Evolutionary conservation across 768 basidiomycete species (phyloP).

Genomic region (Candolleomyces eurysporus): DNA sequence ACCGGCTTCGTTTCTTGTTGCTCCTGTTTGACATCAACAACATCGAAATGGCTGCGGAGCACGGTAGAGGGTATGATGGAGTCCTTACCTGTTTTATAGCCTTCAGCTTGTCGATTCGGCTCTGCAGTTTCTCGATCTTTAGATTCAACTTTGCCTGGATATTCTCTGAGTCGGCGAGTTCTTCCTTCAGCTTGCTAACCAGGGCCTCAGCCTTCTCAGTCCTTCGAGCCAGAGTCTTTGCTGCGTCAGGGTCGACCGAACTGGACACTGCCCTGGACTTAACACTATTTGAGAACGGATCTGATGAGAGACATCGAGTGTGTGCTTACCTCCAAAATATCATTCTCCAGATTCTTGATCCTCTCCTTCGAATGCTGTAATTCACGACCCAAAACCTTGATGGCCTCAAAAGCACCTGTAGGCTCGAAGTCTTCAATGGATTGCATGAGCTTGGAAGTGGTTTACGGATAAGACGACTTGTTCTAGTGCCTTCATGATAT

Average conservation of each 20-base stretch:
- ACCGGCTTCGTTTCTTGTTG: background rate
- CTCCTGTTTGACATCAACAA: background rate
- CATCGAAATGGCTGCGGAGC: background rate
- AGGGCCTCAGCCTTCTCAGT: background rate
- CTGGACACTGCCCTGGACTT: background rate
- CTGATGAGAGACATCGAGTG: background rate
- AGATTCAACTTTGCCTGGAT: background rate
- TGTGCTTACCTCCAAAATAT: background rate
- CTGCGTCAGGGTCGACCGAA: background rate
- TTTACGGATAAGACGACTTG: too few species aligned
- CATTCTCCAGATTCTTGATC: background rate
- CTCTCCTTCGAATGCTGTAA: background rate
- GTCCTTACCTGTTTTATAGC: background rate
- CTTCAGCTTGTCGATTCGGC: background rate
- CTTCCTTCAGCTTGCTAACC: background rate
- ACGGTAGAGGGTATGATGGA: background rate
- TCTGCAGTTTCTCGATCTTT: background rate
- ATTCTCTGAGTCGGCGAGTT: background rate
- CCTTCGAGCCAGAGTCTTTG: background rate
- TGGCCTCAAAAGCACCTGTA: background rate
- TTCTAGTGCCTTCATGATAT: too few species aligned
- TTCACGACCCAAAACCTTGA: background rate
- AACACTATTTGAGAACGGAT: background rate
- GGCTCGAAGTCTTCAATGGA: background rate
- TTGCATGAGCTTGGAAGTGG: too few species aligned